These are phyloP conservation scores for Closterium sp. DNA, from an alignment of 139 green algal species.

Conservation along the genomic window DNA sequence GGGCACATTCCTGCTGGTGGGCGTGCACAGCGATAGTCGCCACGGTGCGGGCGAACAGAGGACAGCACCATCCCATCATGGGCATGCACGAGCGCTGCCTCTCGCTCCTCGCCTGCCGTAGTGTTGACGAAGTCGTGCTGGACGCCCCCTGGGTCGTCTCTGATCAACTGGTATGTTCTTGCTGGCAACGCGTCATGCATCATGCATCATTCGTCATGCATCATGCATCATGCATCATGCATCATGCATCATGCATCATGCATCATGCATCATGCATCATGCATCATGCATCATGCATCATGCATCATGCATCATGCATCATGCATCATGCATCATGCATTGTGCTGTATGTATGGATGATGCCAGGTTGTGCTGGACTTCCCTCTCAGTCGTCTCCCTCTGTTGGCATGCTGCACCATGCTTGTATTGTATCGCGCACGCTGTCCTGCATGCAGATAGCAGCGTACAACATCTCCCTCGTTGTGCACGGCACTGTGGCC, in stretches of 20 bases:
- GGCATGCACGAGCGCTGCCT: conserved; percentile 94
- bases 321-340: too few relatives aligned
- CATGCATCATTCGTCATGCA: background rate
- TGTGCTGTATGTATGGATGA: background rate
- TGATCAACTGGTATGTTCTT: conserved; percentile 69
- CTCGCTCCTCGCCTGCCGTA: conserved; percentile 89
- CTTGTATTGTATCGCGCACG: too few relatives aligned
- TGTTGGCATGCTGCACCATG: too few relatives aligned
- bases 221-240: background rate
- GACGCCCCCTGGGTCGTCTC: conserved; percentile 67
- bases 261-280: background rate
- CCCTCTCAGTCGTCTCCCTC: background rate
- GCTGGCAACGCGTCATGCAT: background rate
- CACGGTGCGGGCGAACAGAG: conserved; percentile 34
- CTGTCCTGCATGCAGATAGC: conserved; percentile 73
- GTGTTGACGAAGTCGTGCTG: conserved; percentile 96
- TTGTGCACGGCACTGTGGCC: conserved; percentile 83
- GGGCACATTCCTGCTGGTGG: conserved; percentile 96
- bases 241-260: background rate
- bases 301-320: too few relatives aligned
- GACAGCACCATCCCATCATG: conserved; percentile 93
- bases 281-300: background rate
- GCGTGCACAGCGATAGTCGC: conserved; percentile 81
- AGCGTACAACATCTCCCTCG: conserved; percentile 93
- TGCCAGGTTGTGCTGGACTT: background rate